Evolutionary conservation across 2,329 filamentous ascomycete species (phyloP).

Genomic region (Talaromyces sp.): DNA sequence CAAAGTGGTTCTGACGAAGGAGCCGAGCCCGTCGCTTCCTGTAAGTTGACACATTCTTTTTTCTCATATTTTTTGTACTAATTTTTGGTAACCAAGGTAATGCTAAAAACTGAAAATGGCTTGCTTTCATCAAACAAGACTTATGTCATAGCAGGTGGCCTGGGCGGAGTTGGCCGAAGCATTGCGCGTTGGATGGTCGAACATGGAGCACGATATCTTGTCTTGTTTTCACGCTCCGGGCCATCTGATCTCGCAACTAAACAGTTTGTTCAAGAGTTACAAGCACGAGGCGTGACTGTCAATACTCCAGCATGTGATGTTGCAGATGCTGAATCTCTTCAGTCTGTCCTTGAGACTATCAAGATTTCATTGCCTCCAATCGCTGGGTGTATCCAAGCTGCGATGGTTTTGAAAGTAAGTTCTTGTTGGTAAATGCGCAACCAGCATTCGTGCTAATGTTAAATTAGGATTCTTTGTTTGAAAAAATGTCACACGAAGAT

Average conservation of each 20-base stretch:
- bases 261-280: background rate
- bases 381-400: background rate
- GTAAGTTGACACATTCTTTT: background rate
- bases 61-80: no score
- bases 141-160: background rate
- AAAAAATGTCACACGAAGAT: background rate
- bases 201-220: slow-evolving; percentile 23
- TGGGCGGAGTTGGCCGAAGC: slow-evolving; percentile 22
- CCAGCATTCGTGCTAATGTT: background rate
- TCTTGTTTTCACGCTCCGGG: slow-evolving; percentile 20
- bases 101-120: background rate
- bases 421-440: background rate
- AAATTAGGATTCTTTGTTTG: background rate
- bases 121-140: background rate
- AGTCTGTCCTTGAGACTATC: background rate
- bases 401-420: background rate
- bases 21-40: background rate
- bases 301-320: background rate
- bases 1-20: background rate
- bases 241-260: background rate
- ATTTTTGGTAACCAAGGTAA: background rate
- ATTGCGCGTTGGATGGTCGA: slow-evolving; percentile 25
- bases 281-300: background rate
- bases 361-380: background rate
- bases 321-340: background rate